Conservation (phyloP, 1,284 basidiomycete genomes). For the Leccinum pachyderme region DNA sequence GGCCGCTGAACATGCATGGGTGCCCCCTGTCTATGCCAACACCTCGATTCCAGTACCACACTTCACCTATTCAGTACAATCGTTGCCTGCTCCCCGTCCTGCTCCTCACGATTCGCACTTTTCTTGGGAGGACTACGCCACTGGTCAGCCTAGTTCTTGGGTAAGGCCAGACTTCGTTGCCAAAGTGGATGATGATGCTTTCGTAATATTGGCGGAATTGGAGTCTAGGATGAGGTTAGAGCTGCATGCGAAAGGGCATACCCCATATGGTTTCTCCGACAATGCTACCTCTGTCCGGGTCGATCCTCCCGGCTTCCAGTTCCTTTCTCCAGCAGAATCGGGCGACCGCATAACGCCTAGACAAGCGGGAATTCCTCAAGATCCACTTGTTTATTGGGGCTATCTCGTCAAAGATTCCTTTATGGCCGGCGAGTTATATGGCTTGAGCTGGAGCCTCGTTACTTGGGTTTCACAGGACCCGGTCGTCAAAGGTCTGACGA, state of each 20-base stretch:
- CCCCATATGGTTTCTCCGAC: conserved; percentile 22
- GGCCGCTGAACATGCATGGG: conserved; percentile 90
- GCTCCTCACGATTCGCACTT: conserved; percentile 65
- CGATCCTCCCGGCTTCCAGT: conserved; percentile 1
- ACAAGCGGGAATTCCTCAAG: conserved; percentile 34
- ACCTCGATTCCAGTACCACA: conserved; percentile 41
- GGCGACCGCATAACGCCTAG: conserved; percentile 1
- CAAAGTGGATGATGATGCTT: conserved; percentile 93
- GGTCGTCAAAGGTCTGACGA: conserved; percentile 62
- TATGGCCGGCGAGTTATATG: conserved; percentile 97
- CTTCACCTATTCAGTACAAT: conserved; percentile 62
- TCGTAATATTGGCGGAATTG: conserved; percentile 91
- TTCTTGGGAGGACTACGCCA: conserved; percentile 51
- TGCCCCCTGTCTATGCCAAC: conserved; percentile 69
- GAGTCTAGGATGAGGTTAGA: conserved; percentile 82
- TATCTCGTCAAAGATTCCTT: conserved; percentile 93
- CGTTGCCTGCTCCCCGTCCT: conserved; percentile 50
- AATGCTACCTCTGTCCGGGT: conserved; percentile 7
- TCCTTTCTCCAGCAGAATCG: conserved; percentile 1
- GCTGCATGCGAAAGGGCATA: conserved; percentile 46
- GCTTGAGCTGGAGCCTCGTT: conserved; percentile 87
- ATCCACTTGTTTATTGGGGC: conserved; percentile 90
- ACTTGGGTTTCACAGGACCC: conserved; percentile 82
- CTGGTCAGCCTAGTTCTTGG: conserved; percentile 53
- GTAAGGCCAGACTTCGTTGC: conserved; percentile 84